Base-by-base conservation (phyloP, 2,329 filamentous ascomycete genomes). In the Trichoderma sp. region DNA sequence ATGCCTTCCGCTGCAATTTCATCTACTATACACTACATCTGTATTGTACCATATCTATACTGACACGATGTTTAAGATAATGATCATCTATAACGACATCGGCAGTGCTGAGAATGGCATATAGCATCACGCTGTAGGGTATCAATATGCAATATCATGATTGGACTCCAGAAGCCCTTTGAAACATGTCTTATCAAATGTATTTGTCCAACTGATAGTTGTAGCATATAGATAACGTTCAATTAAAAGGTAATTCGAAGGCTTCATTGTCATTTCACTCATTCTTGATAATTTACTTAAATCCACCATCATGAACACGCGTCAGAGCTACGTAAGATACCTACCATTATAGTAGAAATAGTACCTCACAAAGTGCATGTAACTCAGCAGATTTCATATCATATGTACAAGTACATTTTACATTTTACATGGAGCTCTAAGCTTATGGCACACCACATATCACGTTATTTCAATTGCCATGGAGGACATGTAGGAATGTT, bases 91-190 rank as follows among this genome's bases (percentile, higher is more conserved):
- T 45, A n/a, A 45, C 7, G 16, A 8, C 16, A 41, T 18, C 38
- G 7, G 38, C 38, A 18, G 38, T 45, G 16, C 7, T n/a, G 3
- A 3, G 7, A 2, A 45, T 45, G 2, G 41, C 16, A 45, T n/a
- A 2, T 8, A 45, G 18, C 0, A 45, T 45, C 18, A 45, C 8
- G 16, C 9, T 45, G 41, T 45, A 45, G 41, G 41, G 16, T 45
- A 9, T 45, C 7, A 2, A 45, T 45, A 9, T n/a, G 41, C 7
- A 45, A 45, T 4, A 45, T 45, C 18, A 4, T 45, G 41, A 45
- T 18, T 41, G 16, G 1, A 2, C 38, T 41, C 18, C 2, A 18
- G 18, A 18, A 18, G 0, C 6, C 16, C 0, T 2, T 1, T 41
- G 38, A 41, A 41, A 18, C 6, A 1, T 45, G 3, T 45, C 41